Evolutionary conservation across 352 stramenopile genomes (phyloP).

Genomic region (Blastocystis sp.): DNA sequence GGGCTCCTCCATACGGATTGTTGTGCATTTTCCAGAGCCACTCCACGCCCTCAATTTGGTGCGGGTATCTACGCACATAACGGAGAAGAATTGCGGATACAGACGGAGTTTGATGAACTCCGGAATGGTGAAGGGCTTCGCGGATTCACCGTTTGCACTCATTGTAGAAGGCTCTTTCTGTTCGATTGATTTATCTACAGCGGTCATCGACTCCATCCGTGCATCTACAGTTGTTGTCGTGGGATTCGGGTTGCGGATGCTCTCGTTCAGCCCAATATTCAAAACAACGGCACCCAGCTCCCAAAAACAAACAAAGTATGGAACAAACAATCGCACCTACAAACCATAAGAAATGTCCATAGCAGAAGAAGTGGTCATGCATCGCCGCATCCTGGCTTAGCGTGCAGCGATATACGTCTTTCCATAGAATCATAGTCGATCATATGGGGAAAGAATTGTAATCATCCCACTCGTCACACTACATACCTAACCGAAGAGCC

Average conservation of each 20-base stretch:
- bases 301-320: background rate
- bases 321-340: background rate
- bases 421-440: constrained; percentile 63
- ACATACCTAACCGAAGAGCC: background rate
- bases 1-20: constrained; percentile 27
- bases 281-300: background rate
- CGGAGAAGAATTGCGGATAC: background rate
- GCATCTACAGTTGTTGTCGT: background rate
- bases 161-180: background rate
- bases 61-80: constrained; percentile 21
- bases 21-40: constrained; percentile 64
- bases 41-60: constrained; percentile 28
- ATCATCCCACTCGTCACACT: constrained; percentile 22
- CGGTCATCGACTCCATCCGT: background rate
- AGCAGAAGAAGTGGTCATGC: constrained; percentile 48
- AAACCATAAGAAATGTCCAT: constrained; percentile 19
- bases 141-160: background rate
- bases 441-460: constrained; percentile 67
- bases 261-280: background rate
- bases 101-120: background rate
- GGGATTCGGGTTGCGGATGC: background rate
- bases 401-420: constrained; percentile 35
- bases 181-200: no score
- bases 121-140: constrained; percentile 6
- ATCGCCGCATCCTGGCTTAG: constrained; percentile 62